Evolutionary conservation across 1,284 basidiomycete genomes (phyloP), one percentile per base, ranked within the genome.

Genomic region (Tausonia pullulans): DNA sequence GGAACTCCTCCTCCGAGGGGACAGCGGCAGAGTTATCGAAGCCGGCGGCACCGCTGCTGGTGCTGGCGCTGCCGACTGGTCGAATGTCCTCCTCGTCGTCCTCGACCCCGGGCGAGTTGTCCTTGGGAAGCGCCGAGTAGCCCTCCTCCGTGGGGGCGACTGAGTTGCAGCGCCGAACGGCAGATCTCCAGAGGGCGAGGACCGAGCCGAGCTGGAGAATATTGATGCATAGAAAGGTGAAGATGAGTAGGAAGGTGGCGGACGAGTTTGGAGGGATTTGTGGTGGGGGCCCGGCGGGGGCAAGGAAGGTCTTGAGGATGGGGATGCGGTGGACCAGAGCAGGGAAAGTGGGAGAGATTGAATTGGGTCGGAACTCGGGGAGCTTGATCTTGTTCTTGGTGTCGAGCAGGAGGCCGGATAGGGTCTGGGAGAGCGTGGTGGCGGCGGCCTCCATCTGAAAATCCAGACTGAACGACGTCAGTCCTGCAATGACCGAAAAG

Each of bases 391-490:
- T 77, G 73, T 71, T 59, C 68, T 63, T 76, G 77, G 74, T 67
- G 66, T 85, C 85, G n/a, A 87, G 79, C 56, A 80, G 77, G 13
- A 87, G 75, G 45, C 87, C 86, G 8, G 85, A 80, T 6, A 87
- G 72, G 0, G 85, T 87, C 70, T 88, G 86, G 66, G 84, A 83
- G 62, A 87, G 81, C 0, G 84, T 85, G 4, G 84, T 82, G 0
- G 86, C 86, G 1, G 83, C 83, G 73, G 87, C 83, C 71, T 89
- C 87, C 66, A 89, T 77, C 86, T 87, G 45, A 66, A 53, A 40
- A 62, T 9, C 9, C n/a, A 5, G 40, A 14, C 52, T 16, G 14
- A 13, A 43, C 14, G 11, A 65, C 66, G 45, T 27, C 16, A 53
- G 58, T 45, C 56, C 27, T 44, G 14, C 60, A 56, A 53, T 39